Conservation (phyloP, 257 asterid genomes). For the Solanum stenotomum region DNA sequence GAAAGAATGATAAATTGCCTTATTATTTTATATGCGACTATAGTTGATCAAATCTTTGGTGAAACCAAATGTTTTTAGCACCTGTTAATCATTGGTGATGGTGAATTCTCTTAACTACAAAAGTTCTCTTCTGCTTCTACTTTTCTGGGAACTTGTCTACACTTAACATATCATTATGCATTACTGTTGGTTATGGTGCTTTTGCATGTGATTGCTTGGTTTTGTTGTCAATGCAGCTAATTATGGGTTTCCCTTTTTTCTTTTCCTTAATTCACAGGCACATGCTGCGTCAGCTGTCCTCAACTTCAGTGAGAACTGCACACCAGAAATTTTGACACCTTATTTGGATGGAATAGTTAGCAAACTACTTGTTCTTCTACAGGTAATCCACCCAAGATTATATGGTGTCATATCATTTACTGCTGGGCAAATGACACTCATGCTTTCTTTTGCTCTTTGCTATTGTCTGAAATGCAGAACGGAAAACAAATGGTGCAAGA, state of each 20-base stretch:
- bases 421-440: neutral
- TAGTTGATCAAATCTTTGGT: neutral
- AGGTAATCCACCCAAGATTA: slow-evolving; percentile 30
- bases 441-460: neutral
- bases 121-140: neutral
- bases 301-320: slow-evolving; percentile 89
- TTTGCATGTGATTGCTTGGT: neutral
- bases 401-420: neutral
- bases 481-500: slow-evolving; percentile 98
- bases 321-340: slow-evolving; percentile 81
- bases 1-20: neutral
- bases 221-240: neutral
- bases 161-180: neutral
- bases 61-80: neutral
- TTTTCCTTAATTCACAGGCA: slow-evolving; percentile 42
- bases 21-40: neutral
- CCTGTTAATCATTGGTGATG: neutral
- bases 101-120: neutral
- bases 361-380: slow-evolving; percentile 75
- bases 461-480: slow-evolving; percentile 40
- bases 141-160: neutral
- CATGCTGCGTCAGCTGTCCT: slow-evolving; percentile 98
- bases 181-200: neutral
- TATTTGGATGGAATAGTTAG: slow-evolving; percentile 81
- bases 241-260: neutral